Percentiles rank a stretch among this genome's conserved stretches.
phyloP scores from a whole-genome alignment of 2,329 filamentous ascomycete species.

The Ceratocystis cubensis region DNA sequence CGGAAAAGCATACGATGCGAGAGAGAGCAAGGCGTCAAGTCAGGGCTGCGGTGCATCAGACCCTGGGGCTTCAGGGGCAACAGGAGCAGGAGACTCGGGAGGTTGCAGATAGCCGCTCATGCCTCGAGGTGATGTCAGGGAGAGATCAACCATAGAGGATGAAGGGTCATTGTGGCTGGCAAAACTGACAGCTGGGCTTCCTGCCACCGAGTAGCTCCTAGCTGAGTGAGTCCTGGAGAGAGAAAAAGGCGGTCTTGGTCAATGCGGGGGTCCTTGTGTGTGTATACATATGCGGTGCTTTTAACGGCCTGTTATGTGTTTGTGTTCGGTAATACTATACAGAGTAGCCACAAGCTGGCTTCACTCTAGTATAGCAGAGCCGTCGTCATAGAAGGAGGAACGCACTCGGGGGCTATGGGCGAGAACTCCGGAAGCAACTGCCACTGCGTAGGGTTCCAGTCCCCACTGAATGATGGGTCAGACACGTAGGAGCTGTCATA shows the following conservation, averaged over 20 bases:
- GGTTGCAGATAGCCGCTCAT: neutral
- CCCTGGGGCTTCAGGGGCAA: neutral
- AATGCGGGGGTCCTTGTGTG: slow-evolving; percentile 17
- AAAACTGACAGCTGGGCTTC: slow-evolving; percentile 17
- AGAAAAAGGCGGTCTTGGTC: slow-evolving; percentile 18
- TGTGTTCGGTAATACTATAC: neutral
- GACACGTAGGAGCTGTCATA: slow-evolving; percentile 15
- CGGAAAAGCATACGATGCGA: neutral
- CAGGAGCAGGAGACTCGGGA: slow-evolving; percentile 5
- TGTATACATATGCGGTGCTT: neutral
- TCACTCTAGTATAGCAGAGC: slow-evolving; percentile 16
- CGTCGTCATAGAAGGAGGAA: slow-evolving; percentile 18
- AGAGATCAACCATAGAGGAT: neutral
- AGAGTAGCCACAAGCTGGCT: slow-evolving; percentile 10
- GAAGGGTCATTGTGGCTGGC: neutral
- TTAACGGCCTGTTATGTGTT: slow-evolving; percentile 2
- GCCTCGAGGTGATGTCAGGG: neutral
- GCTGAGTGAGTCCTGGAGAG: slow-evolving; percentile 19
- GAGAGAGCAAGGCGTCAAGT: no score
- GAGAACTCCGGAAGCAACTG: slow-evolving; percentile 13
- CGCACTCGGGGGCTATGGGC: slow-evolving; percentile 20
- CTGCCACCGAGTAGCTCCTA: slow-evolving; percentile 11
- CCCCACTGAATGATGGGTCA: slow-evolving; percentile 13
- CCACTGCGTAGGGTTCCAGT: slow-evolving; percentile 12
- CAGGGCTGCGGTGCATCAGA: slow-evolving; percentile 5